Percentiles rank a stretch among this genome's conserved stretches.
Conservation (phyloP, 345 rosid species). For the Murraya paniculata region DNA sequence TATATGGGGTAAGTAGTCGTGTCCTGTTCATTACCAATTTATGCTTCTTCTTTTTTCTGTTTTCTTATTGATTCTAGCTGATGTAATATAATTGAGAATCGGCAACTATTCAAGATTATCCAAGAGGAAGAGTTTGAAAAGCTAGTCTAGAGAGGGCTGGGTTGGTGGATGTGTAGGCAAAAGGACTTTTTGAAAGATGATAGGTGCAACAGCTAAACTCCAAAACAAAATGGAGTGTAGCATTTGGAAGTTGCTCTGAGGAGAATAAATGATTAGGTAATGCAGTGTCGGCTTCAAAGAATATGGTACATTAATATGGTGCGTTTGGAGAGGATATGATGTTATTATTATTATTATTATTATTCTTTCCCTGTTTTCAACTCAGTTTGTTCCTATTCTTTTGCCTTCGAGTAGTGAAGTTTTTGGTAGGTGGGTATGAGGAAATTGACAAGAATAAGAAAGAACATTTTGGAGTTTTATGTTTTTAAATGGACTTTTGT, state of each 20-base stretch:
- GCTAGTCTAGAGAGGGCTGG: conserved; percentile 26
- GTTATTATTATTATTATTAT: neutral
- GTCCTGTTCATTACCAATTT: neutral
- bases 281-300: conserved; percentile 29
- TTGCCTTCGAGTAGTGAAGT: conserved; percentile 20
- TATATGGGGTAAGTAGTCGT: conserved; percentile 19
- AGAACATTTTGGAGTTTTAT: conserved; percentile 31
- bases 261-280: conserved; percentile 49
- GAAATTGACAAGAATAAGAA: conserved; percentile 33
- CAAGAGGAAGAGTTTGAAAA: conserved; percentile 43
- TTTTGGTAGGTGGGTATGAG: conserved; percentile 15
- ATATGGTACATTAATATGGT: conserved; percentile 25
- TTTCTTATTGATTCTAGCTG: conserved; percentile 19
- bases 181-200: conserved; percentile 33
- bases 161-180: conserved; percentile 44
- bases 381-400: conserved; percentile 20
- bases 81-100: conserved; percentile 38
- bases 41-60: neutral
- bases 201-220: conserved; percentile 20
- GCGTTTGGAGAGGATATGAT: conserved; percentile 11
- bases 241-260: conserved; percentile 40
- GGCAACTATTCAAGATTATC: conserved; percentile 26
- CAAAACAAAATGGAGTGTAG: conserved; percentile 42
- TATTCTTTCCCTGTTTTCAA: conserved; percentile 16
- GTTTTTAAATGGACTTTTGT: conserved; percentile 10